Evolutionary conservation across 2,329 filamentous ascomycete species (phyloP).

Genomic region (Fusarium guadeloupense): DNA sequence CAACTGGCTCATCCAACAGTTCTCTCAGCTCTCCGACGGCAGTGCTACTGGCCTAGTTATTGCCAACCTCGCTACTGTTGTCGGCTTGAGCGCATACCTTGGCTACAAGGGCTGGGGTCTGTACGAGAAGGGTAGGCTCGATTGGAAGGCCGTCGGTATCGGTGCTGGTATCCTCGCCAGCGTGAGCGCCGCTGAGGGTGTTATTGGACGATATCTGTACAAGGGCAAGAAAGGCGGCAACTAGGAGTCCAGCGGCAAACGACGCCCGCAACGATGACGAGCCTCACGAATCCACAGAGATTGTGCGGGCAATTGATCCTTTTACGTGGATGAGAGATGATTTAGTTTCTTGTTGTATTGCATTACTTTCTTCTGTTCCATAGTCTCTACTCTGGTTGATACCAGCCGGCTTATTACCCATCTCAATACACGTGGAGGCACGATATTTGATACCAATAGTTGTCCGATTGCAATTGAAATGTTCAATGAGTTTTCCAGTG

Average conservation of each 20-base stretch:
- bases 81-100: slow-evolving; percentile 63
- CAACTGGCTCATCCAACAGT: slow-evolving; percentile 59
- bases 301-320: neutral
- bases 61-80: slow-evolving; percentile 60
- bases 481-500: too few relatives aligned
- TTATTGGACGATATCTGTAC: slow-evolving; percentile 58
- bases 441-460: slow-evolving; percentile 18
- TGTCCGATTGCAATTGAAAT: neutral
- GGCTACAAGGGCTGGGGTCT: slow-evolving; percentile 66
- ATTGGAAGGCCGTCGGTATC: slow-evolving; percentile 60
- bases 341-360: slow-evolving; percentile 33
- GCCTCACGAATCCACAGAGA: neutral
- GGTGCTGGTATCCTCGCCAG: slow-evolving; percentile 61
- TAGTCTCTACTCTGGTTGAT: slow-evolving; percentile 37
- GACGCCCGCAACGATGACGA: neutral
- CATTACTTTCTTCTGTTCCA: slow-evolving; percentile 20
- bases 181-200: slow-evolving; percentile 60
- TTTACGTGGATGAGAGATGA: slow-evolving; percentile 9
- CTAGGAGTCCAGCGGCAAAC: slow-evolving; percentile 6
- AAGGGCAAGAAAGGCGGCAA: slow-evolving; percentile 50
- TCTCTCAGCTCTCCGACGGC: slow-evolving; percentile 57
- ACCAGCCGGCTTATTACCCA: slow-evolving; percentile 35
- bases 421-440: slow-evolving; percentile 32
- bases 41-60: slow-evolving; percentile 55
- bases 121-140: slow-evolving; percentile 61